Base-by-base conservation (phyloP, 164 flowering plant genomes). In the Tetracentron sinense region DNA sequence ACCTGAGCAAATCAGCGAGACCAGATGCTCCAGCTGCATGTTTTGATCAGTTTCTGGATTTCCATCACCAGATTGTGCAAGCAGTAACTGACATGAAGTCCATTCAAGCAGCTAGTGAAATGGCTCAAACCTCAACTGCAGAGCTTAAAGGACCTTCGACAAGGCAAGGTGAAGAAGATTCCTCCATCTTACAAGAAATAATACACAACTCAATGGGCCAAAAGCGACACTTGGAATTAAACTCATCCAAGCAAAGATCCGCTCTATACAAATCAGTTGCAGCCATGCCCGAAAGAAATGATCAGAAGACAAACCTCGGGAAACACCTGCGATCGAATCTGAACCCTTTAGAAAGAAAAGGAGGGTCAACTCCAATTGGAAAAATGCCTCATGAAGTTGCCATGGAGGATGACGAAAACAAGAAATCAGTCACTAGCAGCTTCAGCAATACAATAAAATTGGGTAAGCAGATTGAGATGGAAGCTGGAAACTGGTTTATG, bases 401-500 rank as follows among this genome's bases (percentile, higher is more conserved):
- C n/a, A n/a, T n/a, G n/a, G n/a, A n/a, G 60, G 80, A 82, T 22
- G 92, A 89, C 68, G 94, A 92, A 61, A 86, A 85, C 77, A 79
- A 72, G 74, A 82, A 76, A 57, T 89, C 89, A 17, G 30, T 61
- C 6, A 63, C 78, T 48, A 51, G 82, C 67, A 64, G 66, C 62
- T 46, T 86, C 49, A 76, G 79, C 74, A 86, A 74, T 27, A 77
- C 91, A 25, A 86, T 89, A 60, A 85, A 74, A 68, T 66, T 89
- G 74, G 90, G 92, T 0, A 88, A 79, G 78, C 85, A 85, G 78
- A 78, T 94, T 12, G 90, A 87, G 46, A 65, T 65, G 3, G 99
- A 91, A 72, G 85, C 96, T 25, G 96, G 93, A 31, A 83, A 79
- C 53, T 94, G 99, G 99, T 94, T 94, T 35, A 89, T 94, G 97